Base-by-base conservation (phyloP, 2,329 filamentous ascomycete genomes). In the Verticillium longisporum region DNA sequence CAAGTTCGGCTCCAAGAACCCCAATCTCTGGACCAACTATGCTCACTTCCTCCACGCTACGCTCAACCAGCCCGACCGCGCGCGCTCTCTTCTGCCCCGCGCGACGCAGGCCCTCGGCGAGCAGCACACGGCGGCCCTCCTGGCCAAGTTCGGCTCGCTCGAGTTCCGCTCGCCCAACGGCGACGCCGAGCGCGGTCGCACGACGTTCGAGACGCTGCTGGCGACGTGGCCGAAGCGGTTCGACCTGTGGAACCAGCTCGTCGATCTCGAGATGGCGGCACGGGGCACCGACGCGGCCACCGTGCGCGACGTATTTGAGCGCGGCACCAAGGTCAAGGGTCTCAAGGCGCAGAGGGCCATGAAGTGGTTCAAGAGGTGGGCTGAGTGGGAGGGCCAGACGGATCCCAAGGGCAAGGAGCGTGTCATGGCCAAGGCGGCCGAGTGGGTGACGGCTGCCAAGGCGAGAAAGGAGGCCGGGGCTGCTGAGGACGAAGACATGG, bases 361-460 rank as follows among this genome's bases (percentile, higher is more conserved):
- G 77, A 89, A 87, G 71, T 91, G 96, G 80, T 99, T 98, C 77
- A 91, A 91, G 78, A 85, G 90, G 67, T 99, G 95, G 95, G 84
- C 89, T 61, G 86, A 89, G 67, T 98, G 92, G 85, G 95, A 99
- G 79, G 87, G 89, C 76, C 83, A 64, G 61, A 53, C 61, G 37
- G 59, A 62, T 53, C 59, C 64, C 63, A 77, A 90, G 81, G 84
- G 83, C 66, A 82, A 85, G 66, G 88, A 90, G 68, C 84, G 82
- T 68, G 89, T 92, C 41, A 87, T 88, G 77, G 87, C 83, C 32
- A 82, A 87, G 73, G 90, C 90, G 50, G 83, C 83, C 70, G 87
- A 89, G 67, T 94, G 88, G 81, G 87, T 88, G 36, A 85, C 81
- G 58, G 70, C 75, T 56, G 78, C 74, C 66, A 79, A 79, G 73